Evolutionary conservation across 768 basidiomycete genomes (phyloP).

Genomic region (Cystobasidium ongulense): DNA sequence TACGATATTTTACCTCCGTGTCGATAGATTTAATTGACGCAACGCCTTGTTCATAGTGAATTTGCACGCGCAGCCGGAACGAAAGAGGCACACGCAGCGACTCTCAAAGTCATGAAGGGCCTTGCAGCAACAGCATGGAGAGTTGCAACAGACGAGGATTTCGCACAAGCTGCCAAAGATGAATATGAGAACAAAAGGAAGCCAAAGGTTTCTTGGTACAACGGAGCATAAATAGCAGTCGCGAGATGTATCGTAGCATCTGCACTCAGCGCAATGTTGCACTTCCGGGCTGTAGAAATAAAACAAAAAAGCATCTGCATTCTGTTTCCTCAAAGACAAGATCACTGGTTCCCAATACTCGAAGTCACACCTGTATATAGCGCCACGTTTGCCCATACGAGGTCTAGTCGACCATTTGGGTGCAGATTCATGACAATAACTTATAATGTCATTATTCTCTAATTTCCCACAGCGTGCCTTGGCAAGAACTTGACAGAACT

Average conservation of each 20-base stretch:
- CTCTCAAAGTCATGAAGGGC: conserved; percentile 40
- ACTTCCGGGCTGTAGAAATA: too few species aligned
- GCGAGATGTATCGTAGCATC: too few species aligned
- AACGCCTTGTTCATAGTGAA: conserved; percentile 9
- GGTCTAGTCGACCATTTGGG: too few species aligned
- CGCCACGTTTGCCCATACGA: too few species aligned
- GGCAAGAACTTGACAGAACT: too few species aligned
- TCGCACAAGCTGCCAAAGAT: conserved; percentile 33
- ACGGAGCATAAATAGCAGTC: neutral
- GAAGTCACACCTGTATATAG: too few species aligned
- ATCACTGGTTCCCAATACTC: too few species aligned
- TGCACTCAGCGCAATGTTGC: too few species aligned
- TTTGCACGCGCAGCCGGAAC: conserved; percentile 39
- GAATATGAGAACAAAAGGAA: conserved; percentile 30
- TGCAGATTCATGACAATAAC: too few species aligned
- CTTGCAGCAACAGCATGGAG: conserved; percentile 37
- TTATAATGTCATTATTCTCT: too few species aligned
- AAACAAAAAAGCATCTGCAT: neutral
- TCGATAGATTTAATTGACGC: neutral
- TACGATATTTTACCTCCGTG: neutral
- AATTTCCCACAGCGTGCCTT: too few species aligned
- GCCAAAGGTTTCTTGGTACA: conserved; percentile 8
- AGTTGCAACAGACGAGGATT: conserved; percentile 35
- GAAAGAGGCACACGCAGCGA: conserved; percentile 40
- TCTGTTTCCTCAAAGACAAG: too few species aligned